These are phyloP conservation scores for Dictyostelium firmibasis DNA, from an alignment of 78 protist genomes.

Conservation along the genomic window DNA sequence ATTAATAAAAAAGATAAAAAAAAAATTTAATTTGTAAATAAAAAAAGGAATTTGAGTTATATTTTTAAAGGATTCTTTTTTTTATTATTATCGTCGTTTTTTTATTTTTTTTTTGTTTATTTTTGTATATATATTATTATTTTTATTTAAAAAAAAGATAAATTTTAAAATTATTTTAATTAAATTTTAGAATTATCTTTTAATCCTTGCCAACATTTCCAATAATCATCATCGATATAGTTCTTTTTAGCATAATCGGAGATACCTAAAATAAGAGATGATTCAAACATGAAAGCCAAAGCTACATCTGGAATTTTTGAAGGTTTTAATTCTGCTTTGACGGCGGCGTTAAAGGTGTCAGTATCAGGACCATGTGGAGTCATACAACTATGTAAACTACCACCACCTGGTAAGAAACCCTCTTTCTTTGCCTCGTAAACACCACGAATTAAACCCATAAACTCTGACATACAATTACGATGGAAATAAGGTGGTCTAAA, in stretches of 20 bases:
- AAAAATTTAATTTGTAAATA: too few species aligned
- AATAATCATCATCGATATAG: conserved; percentile 76
- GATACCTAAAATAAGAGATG: conserved; percentile 70
- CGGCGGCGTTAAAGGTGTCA: conserved; percentile 81
- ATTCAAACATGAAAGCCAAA: conserved; percentile 93
- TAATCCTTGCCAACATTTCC: conserved; percentile 89
- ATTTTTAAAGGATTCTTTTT: too few species aligned
- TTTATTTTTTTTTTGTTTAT: background rate
- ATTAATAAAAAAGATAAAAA: background rate
- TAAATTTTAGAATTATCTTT: background rate
- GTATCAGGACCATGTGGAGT: conserved; percentile 98
- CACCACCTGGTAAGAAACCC: conserved; percentile 88
- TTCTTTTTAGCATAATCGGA: conserved; percentile 59
- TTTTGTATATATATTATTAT: background rate
- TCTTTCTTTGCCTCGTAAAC: conserved; percentile 95
- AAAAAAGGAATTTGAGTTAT: too few species aligned
- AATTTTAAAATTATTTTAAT: background rate
- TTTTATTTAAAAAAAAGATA: background rate
- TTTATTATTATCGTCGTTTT: background rate
- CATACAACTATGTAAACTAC: conserved; percentile 88
- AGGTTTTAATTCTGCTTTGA: conserved; percentile 58
- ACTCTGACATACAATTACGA: conserved; percentile 95
- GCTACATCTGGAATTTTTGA: conserved; percentile 70
- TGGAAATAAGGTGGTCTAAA: conserved; percentile 98
- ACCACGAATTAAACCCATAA: conserved; percentile 96